Base-by-base conservation (phyloP, 2,329 filamentous ascomycete genomes). In the Monosporascus sp. region DNA sequence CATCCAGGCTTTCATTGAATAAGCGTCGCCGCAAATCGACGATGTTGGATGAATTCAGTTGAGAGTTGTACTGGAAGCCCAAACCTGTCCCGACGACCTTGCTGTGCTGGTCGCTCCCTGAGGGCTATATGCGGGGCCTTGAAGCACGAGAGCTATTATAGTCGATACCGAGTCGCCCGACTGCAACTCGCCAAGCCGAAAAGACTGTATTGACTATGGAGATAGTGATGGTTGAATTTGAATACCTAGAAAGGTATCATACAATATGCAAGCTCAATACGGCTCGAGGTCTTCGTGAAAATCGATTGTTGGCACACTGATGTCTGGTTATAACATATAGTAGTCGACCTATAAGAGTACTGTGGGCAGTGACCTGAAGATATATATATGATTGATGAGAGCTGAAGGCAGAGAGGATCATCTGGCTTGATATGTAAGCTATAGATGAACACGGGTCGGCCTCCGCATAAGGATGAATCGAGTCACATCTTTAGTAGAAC, bases 1-100 rank as follows among this genome's bases (percentile, higher is more conserved):
- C 57, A 63, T 63, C 19, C 22, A 20, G 17, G 43, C n/a, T 5
- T 46, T 22, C 26, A 20, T 20, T 48, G 8, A 5, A 24, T 27
- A 31, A n/a, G 11, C 9, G 9, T 11, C 31, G 5, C 31, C 9
- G 31, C 11, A 3, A 34, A 34, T 34, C 11, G 31, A 14, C 31
- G 31, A 9, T 34, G 4, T 14, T 34, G 31, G 31, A 34, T 34
- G 11, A 34, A 34, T 34, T 1, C 1, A 5, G 31, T 14, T 34
- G 31, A 34, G 31, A 34, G 19, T 27, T 31, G 11, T 22, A 7
- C 22, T 34, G n/a, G n/a, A 34, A 43, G 19, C 38, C 17, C 38
- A 34, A 34, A 14, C 11, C 31, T 34, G 31, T 4, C 31, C 14
- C 31, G 31, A 14, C 31, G 31, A 34, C 31, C 38, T 3, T 40